A percentile compares a stretch with the other conserved stretches of the same genome.
Evolutionary conservation across 306 rosid species (phyloP).

Genomic region (Bauhinia variegata): DNA sequence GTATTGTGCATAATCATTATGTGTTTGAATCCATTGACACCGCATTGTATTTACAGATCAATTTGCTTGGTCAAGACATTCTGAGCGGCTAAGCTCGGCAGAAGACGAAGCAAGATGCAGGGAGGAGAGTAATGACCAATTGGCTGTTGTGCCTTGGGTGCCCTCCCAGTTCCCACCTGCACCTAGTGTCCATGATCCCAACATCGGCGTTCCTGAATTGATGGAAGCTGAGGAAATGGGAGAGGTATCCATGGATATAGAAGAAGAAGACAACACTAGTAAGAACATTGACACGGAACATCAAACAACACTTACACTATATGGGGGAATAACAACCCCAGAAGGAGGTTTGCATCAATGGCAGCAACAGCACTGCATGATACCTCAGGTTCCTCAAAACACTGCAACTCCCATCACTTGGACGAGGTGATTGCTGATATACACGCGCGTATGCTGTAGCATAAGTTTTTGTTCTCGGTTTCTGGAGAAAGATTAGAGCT

Average conservation of each 20-base stretch:
- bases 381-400: conserved; percentile 70
- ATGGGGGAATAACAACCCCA: conserved; percentile 30
- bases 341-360: conserved; percentile 50
- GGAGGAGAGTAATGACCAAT: conserved; percentile 24
- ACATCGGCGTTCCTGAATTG: conserved; percentile 24
- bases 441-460: no score
- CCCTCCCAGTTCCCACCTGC: conserved; percentile 31
- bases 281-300: conserved; percentile 16
- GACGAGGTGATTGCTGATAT: conserved; percentile 34
- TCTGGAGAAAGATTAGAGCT: no score
- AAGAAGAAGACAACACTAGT: conserved; percentile 30
- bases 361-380: conserved; percentile 79
- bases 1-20: no score
- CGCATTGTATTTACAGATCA: conserved; percentile 41
- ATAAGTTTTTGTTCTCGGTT: no score
- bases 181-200: neutral
- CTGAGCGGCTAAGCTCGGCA: conserved; percentile 10
- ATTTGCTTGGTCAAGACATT: conserved; percentile 34
- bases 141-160: conserved; percentile 77
- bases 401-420: conserved; percentile 71
- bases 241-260: conserved; percentile 61
- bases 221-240: conserved; percentile 63
- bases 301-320: neutral
- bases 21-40: no score
- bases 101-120: conserved; percentile 17